Base-by-base conservation (phyloP, 192 early-diverging fungal species). In the Gonapodya prolifera region DNA sequence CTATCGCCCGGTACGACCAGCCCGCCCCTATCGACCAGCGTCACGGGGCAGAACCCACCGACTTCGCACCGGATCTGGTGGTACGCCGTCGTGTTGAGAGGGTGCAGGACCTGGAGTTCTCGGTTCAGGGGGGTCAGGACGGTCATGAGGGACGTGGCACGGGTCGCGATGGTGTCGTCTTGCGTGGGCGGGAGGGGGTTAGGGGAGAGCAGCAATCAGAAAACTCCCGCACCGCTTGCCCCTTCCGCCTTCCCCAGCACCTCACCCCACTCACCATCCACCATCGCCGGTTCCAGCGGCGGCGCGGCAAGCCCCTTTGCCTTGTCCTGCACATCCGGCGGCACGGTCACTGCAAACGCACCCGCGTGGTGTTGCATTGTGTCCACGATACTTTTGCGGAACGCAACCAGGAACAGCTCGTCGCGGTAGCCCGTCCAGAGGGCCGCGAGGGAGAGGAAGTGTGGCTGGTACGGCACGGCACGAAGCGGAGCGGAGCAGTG, bases 71-170 rank as follows among this genome's bases (percentile, higher is more conserved):
- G 88, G 35, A 89, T 71, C 61, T 81, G 80, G 75, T 83, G 85
- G 76, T 87, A 89, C 61, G 86, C 82, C 0, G 88, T 86, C n/a
- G 86, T 86, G 79, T 87, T 89, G 30, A 85, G 83, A 35, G 88
- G 88, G 80, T 89, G 88, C 28, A 87, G 76, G 13, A 89, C 81
- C 74, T 89, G 85, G 69, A 87, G 80, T 29, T 83, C 81, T 69
- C 85, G 85, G 70, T 86, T 84, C 30, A 82, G 81, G 61, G 84
- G 78, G 1, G 83, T 78, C 17, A 87, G 34, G 0, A 84, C 82
- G 0, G 84, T 79, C 86, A 87, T 87, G 16, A 85, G 78, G 75
- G 82, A 77, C 1, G 82, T 76, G 0, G 86, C 86, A 35, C 8
- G 23, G 8, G 81, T 81, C 33, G 81, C 34, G 30, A 88, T 83